phyloP scores from a whole-genome alignment of 371 early-diverging fungal species.

The Amoeboradix gromovi region DNA sequence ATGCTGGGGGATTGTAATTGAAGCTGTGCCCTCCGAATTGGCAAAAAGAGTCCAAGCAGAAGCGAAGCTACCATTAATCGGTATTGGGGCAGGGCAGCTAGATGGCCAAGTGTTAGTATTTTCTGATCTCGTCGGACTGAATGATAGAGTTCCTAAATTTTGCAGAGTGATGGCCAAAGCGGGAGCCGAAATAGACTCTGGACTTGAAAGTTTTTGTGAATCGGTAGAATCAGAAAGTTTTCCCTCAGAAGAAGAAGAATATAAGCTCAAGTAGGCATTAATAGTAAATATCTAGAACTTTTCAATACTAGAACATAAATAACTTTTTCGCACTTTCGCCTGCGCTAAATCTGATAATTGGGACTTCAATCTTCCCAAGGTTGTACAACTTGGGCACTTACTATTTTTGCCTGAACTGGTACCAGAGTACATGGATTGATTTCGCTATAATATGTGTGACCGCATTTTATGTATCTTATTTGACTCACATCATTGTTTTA shows the following conservation, averaged over 20 bases:
- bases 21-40: constrained; percentile 62
- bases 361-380: too few relatives aligned
- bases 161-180: background rate
- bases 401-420: too few relatives aligned
- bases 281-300: too few relatives aligned
- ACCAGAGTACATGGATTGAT: too few relatives aligned
- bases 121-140: background rate
- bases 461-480: too few relatives aligned
- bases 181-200: background rate
- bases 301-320: too few relatives aligned
- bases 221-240: background rate
- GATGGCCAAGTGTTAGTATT: background rate
- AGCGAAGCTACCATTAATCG: constrained; percentile 52
- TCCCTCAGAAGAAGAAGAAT: background rate
- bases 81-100: constrained; percentile 60
- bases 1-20: constrained; percentile 65
- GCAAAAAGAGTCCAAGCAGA: constrained; percentile 44
- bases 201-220: background rate
- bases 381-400: too few relatives aligned
- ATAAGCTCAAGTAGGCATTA: too few relatives aligned
- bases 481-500: too few relatives aligned
- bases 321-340: too few relatives aligned
- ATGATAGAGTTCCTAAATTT: background rate
- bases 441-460: too few relatives aligned
- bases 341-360: too few relatives aligned